Evolutionary conservation across 768 basidiomycete species (phyloP).

Genomic region (Clathrus columnatus): DNA sequence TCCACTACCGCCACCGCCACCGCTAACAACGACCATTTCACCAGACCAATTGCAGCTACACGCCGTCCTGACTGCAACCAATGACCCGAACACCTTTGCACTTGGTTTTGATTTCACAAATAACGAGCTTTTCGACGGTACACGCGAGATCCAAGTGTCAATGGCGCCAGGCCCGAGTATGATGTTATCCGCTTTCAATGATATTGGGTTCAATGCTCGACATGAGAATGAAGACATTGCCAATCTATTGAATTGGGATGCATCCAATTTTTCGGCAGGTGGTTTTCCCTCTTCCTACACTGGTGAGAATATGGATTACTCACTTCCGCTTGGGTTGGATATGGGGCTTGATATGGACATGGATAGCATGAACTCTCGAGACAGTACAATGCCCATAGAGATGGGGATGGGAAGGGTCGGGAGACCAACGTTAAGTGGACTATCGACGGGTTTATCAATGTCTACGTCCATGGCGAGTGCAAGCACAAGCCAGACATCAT

Average conservation of each 20-base stretch:
- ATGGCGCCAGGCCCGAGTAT: background rate
- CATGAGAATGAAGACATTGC: background rate
- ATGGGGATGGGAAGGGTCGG: background rate
- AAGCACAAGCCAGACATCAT: background rate
- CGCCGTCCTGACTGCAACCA: background rate
- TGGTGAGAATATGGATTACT: background rate
- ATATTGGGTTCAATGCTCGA: background rate
- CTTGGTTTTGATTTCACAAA: background rate
- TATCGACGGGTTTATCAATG: background rate
- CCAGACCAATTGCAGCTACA: background rate
- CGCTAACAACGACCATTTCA: background rate
- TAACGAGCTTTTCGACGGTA: constrained; percentile 1
- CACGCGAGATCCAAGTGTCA: background rate
- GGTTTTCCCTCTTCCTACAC: background rate
- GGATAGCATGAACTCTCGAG: background rate
- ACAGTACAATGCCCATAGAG: background rate
- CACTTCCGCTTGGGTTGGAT: background rate
- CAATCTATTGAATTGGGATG: background rate
- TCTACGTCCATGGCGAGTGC: background rate
- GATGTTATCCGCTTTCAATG: background rate
- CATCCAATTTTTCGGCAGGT: background rate
- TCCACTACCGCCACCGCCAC: background rate
- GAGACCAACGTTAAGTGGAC: background rate
- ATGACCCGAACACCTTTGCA: constrained; percentile 1
- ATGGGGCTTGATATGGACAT: background rate